A percentile compares a stretch with the other conserved stretches of the same genome.
Conservation (phyloP, 768 basidiomycete species). For the Lyophyllum semitale region DNA sequence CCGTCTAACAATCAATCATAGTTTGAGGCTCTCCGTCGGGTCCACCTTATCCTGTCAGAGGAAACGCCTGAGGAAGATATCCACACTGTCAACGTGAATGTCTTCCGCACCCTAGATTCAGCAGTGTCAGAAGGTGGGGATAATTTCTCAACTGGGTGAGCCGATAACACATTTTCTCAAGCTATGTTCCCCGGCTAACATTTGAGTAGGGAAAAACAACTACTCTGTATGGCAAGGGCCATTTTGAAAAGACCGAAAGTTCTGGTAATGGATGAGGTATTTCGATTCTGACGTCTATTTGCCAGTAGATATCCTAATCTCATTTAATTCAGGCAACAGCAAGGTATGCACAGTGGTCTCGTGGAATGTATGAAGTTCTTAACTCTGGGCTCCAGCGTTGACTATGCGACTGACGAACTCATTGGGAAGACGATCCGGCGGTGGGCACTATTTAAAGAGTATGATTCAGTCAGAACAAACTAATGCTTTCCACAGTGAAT, state of each 20-base stretch:
- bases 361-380: not conserved
- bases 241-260: slow-evolving; percentile 75
- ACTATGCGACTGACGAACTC: slow-evolving; percentile 87
- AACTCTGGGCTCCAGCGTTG: slow-evolving; percentile 46
- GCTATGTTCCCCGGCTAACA: not conserved
- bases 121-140: slow-evolving; percentile 83
- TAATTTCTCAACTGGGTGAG: too few species aligned
- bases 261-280: slow-evolving; percentile 82
- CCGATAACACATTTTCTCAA: not conserved
- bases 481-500: slow-evolving; percentile 50
- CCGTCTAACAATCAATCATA: slow-evolving; percentile 22
- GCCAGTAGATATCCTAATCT: not conserved
- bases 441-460: slow-evolving; percentile 50
- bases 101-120: slow-evolving; percentile 77
- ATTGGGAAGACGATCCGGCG: slow-evolving; percentile 79
- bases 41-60: slow-evolving; percentile 71
- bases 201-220: slow-evolving; percentile 63
- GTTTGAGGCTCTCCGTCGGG: slow-evolving; percentile 82
- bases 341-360: slow-evolving; percentile 36
- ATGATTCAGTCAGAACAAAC: not conserved
- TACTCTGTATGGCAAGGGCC: slow-evolving; percentile 85
- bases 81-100: slow-evolving; percentile 64
- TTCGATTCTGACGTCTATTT: too few species aligned
- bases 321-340: slow-evolving; percentile 58
- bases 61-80: slow-evolving; percentile 47